Percentiles rank a stretch among this genome's conserved stretches.
phyloP scores from a whole-genome alignment of 371 early-diverging fungal species.

The Mucor lusitanicus region DNA sequence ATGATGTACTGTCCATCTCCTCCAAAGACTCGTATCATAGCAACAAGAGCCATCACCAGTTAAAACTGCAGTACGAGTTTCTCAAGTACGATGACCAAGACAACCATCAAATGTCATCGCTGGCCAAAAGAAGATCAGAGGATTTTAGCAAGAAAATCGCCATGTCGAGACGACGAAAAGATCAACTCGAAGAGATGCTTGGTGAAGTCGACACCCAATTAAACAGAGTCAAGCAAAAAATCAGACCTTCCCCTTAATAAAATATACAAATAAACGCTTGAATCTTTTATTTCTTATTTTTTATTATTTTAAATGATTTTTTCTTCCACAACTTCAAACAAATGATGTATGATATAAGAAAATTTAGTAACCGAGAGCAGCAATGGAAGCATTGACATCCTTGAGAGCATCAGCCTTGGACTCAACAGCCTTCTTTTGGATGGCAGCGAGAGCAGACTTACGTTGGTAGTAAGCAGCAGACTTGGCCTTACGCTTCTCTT shows the following conservation, averaged over 20 bases:
- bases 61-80: conserved; percentile 5
- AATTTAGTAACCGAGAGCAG: conserved; percentile 64
- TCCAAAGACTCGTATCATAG: conserved; percentile 11
- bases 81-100: conserved; percentile 8
- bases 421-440: conserved; percentile 53
- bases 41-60: background rate
- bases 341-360: background rate
- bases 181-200: conserved; percentile 26
- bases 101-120: background rate
- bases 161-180: conserved; percentile 17
- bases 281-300: background rate
- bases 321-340: background rate
- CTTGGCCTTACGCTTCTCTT: conserved; percentile 97
- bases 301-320: conserved; percentile 5
- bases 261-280: background rate
- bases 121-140: conserved; percentile 15
- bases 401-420: conserved; percentile 53
- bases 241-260: conserved; percentile 14
- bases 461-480: conserved; percentile 91
- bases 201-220: conserved; percentile 29
- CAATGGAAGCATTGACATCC: conserved; percentile 49
- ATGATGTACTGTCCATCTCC: conserved; percentile 9
- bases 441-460: conserved; percentile 60
- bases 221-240: conserved; percentile 34
- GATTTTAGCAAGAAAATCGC: conserved; percentile 15